Evolutionary conservation across 371 early-diverging fungal species (phyloP), one percentile per base, ranked within the genome.

Genomic region (Mortierella sp.): DNA sequence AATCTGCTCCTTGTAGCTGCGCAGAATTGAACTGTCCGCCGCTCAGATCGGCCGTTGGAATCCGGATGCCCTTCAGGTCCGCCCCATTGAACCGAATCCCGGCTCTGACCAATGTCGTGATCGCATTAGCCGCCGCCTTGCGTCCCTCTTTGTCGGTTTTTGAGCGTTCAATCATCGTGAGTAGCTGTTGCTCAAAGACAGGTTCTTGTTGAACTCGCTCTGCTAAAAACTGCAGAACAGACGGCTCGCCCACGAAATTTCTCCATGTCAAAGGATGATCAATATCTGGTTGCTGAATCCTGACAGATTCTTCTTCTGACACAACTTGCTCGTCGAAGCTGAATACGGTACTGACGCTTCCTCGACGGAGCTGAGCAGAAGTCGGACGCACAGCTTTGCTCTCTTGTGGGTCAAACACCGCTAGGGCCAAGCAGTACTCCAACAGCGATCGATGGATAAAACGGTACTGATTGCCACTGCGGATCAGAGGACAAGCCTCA

Each of bases 11-110:
- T 17, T 55, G 43, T 24, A 55, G 43, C 12, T 55, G 37, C 11
- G 56, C 56, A 3, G 56, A 56, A 28, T 49, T 28, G 17, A 49
- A 49, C 12, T 26, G 30, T 49, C 50, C 50, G 3, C 50, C 50
- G 6, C 28, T 15, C 30, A 49, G 7, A 17, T 49, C 50, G 2
- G 50, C 50, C 3, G 28, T 28, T 14, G 26, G 50, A 15, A 49
- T 49, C 28, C 17, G 26, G 50, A 49, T 17, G 28, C 28, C 17
- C 17, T 7, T 23, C 27, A 49, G 30, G 7, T 49, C 50, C 17
- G 0, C 1, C 6, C 28, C 50, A 30, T 49, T 49, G 27, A 49
- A 49, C 30, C 9, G 9, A 15, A 49, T 3, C 27, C 28, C 30
- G 9, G 50, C 1, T 7, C 7, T 11, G 1, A 49, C 50, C 50